phyloP scores from a whole-genome alignment of 2,329 filamentous ascomycete species.

The Aureobasidium subglaciale region DNA sequence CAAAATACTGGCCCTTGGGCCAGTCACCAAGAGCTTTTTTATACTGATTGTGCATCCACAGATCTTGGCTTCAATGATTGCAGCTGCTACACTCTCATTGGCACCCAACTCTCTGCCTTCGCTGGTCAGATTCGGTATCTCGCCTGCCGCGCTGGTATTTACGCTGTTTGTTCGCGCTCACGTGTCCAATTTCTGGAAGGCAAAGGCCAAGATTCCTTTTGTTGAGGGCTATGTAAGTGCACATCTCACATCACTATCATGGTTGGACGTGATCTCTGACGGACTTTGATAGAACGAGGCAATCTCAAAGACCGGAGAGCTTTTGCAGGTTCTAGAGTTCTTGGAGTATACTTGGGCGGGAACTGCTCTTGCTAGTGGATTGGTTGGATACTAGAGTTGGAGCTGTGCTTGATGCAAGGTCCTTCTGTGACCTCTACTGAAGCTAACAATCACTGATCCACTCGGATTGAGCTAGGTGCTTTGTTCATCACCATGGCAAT shows the following conservation, averaged over 20 bases:
- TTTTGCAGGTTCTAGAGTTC: conserved; percentile 28
- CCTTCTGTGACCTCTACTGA: too few species aligned
- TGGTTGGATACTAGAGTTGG: conserved; percentile 19
- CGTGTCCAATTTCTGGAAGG: conserved; percentile 30
- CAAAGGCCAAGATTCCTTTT: conserved; percentile 20
- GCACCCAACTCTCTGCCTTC: conserved; percentile 10
- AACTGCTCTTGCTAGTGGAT: conserved; percentile 24
- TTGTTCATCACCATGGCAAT: too few species aligned
- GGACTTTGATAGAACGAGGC: conserved; percentile 30
- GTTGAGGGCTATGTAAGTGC: conserved; percentile 12
- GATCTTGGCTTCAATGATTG: conserved; percentile 26
- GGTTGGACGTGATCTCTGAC: conserved; percentile 18
- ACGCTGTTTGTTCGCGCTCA: conserved; percentile 26
- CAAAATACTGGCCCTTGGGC: not conserved
- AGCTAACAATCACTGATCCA: too few species aligned
- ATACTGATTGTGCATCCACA: conserved; percentile 17
- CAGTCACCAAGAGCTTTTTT: too few species aligned
- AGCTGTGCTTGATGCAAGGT: not conserved
- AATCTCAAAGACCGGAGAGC: conserved; percentile 25
- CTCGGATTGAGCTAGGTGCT: too few species aligned
- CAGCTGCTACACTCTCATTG: conserved; percentile 22
- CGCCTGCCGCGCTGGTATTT: conserved; percentile 24
- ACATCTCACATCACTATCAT: not conserved
- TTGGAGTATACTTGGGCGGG: conserved; percentile 31
- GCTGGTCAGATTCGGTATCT: conserved; percentile 14